phyloP scores from a whole-genome alignment of 202 grass and related monocot species.

The Digitaria exilis region DNA sequence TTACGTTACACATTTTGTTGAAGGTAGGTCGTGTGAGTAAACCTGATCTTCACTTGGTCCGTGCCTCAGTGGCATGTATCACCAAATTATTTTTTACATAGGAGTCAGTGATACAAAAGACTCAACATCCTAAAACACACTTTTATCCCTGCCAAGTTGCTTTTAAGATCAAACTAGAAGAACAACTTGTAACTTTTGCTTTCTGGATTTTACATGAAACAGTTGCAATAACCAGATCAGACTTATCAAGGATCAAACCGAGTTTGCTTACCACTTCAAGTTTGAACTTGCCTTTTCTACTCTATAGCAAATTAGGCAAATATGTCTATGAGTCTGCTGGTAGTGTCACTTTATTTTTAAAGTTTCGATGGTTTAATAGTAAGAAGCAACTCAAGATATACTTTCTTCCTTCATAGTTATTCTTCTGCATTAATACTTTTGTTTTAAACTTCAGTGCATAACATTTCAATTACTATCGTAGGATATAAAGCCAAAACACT shows the following conservation, averaged over 20 bases:
- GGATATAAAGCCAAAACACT: slow-evolving; percentile 74
- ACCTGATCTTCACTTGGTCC: not conserved
- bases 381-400: not conserved
- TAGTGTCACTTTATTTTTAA: not conserved
- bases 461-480: slow-evolving; percentile 40
- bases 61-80: not conserved
- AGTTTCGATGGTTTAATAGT: not conserved
- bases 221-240: not conserved
- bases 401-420: not conserved
- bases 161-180: slow-evolving; percentile 14
- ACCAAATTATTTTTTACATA: slow-evolving; percentile 18
- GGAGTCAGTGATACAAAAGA: not conserved
- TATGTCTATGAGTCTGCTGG: not conserved
- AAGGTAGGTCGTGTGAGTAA: not conserved
- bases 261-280: not conserved
- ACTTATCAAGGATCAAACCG: not conserved
- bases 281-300: slow-evolving; percentile 24
- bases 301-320: not conserved
- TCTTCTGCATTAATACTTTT: slow-evolving; percentile 25
- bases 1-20: slow-evolving; percentile 16
- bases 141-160: not conserved
- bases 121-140: not conserved
- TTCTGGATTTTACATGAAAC: slow-evolving; percentile 1
- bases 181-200: slow-evolving; percentile 22
- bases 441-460: slow-evolving; percentile 20